Percentiles rank a stretch among this genome's conserved stretches.
phyloP scores from a whole-genome alignment of 2,329 filamentous ascomycete genomes.

The Rosellinia necatrix region DNA sequence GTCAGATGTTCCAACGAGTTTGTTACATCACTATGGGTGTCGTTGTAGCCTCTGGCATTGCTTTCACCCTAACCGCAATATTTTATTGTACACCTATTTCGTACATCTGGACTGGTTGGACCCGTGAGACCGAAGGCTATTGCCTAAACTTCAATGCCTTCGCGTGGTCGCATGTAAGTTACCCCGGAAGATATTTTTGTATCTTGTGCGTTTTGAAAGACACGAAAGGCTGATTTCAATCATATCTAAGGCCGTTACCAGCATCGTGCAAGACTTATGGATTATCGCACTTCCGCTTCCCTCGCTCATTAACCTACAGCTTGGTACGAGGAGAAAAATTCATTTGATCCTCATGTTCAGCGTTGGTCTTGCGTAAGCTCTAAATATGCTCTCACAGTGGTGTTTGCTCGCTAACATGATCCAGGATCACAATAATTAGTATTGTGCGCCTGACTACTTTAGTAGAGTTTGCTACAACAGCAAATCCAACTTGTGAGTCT shows the following conservation, averaged over 20 bases:
- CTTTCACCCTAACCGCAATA: conserved; percentile 13
- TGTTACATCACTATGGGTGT: conserved; percentile 20
- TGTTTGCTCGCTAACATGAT: conserved; percentile 2
- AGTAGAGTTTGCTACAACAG: conserved; percentile 19
- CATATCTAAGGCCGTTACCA: conserved; percentile 12
- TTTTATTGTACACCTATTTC: conserved; percentile 18
- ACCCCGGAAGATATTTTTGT: background rate
- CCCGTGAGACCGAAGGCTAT: conserved; percentile 9
- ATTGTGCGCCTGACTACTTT: conserved; percentile 17
- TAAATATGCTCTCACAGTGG: background rate
- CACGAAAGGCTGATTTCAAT: conserved; percentile 1
- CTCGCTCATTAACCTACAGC: conserved; percentile 14
- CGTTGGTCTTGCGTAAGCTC: conserved; percentile 20
- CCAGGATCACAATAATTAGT: conserved; percentile 18
- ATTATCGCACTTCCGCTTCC: conserved; percentile 18
- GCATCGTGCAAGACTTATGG: conserved; percentile 19
- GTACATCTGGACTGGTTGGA: conserved; percentile 19
- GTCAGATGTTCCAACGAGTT: conserved; percentile 4
- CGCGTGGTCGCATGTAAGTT: conserved; percentile 19
- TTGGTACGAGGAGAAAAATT: conserved; percentile 15
- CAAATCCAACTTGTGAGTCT: conserved; percentile 20
- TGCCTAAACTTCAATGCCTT: conserved; percentile 21
- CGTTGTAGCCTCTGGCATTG: conserved; percentile 13
- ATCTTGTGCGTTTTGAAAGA: background rate
- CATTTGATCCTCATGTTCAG: conserved; percentile 22